Conservation (phyloP, 176 grass and related monocot species). For the Phyllostachys edulis region DNA sequence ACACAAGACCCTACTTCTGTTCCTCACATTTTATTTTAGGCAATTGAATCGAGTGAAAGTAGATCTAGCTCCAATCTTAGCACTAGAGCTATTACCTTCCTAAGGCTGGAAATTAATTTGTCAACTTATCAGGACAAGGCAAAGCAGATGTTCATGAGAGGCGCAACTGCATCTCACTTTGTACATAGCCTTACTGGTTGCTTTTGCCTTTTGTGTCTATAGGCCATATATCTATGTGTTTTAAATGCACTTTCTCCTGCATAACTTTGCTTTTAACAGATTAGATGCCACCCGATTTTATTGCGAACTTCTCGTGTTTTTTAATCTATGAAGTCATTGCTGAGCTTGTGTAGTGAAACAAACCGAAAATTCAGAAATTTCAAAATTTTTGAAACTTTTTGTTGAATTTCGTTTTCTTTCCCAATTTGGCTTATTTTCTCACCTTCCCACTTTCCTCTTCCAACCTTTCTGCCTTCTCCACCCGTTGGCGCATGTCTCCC, state of each 20-base stretch:
- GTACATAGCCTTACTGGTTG: neutral
- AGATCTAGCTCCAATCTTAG: neutral
- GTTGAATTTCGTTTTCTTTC: too few species aligned
- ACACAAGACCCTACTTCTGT: neutral
- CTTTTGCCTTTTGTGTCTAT: neutral
- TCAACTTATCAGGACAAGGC: neutral
- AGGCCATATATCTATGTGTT: neutral
- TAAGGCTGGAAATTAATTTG: neutral
- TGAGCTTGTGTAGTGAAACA: too few species aligned
- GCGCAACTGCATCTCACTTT: neutral
- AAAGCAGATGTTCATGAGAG: neutral
- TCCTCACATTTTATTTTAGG: neutral
- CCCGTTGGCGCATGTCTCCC: too few species aligned
- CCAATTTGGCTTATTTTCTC: too few species aligned
- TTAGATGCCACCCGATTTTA: neutral
- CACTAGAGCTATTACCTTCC: neutral
- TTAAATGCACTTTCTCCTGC: conserved; percentile 10
- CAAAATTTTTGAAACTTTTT: too few species aligned
- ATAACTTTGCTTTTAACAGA: neutral
- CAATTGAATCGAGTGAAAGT: neutral
- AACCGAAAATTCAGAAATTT: too few species aligned
- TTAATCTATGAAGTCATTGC: too few species aligned
- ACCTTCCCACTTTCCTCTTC: too few species aligned
- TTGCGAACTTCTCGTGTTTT: conserved; percentile 25
- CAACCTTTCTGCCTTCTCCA: too few species aligned